phyloP scores from a whole-genome alignment of 371 early-diverging fungal species.

The Circinella minor region DNA sequence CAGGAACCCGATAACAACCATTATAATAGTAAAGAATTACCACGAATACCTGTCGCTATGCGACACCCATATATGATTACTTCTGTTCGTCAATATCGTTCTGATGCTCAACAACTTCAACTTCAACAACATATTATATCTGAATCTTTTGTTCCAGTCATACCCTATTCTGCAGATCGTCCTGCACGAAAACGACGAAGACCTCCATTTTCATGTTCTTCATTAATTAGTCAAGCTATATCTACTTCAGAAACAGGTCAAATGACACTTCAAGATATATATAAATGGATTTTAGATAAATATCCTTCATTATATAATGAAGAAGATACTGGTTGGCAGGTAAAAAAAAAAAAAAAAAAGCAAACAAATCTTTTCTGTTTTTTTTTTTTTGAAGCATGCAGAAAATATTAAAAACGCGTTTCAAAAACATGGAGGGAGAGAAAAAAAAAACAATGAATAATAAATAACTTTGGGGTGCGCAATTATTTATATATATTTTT shows the following conservation, averaged over 20 bases:
- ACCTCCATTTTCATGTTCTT: slow-evolving; percentile 78
- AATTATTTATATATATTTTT: not conserved
- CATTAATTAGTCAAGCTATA: slow-evolving; percentile 77
- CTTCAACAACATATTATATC: slow-evolving; percentile 49
- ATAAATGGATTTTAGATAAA: slow-evolving; percentile 68
- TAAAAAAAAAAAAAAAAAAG: no score
- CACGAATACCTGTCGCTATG: slow-evolving; percentile 44
- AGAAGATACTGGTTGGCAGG: slow-evolving; percentile 73
- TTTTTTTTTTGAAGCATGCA: no score
- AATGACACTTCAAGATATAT: slow-evolving; percentile 74
- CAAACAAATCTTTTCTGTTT: no score
- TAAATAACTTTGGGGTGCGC: no score
- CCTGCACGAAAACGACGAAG: slow-evolving; percentile 61
- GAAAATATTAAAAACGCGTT: no score
- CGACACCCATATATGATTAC: slow-evolving; percentile 39
- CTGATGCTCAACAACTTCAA: slow-evolving; percentile 47
- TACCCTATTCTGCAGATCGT: slow-evolving; percentile 35
- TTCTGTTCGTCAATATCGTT: slow-evolving; percentile 43
- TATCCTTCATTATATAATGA: slow-evolving; percentile 74
- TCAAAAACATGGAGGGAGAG: no score
- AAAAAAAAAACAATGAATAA: no score
- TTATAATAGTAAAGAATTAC: slow-evolving; percentile 13
- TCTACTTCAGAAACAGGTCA: slow-evolving; percentile 53
- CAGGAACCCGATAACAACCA: slow-evolving; percentile 27
- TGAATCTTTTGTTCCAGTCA: slow-evolving; percentile 51